These are phyloP conservation scores for Saccharomycopsis crataegensis DNA, from an alignment of 1,139 yeast genomes.

Conservation along the genomic window DNA sequence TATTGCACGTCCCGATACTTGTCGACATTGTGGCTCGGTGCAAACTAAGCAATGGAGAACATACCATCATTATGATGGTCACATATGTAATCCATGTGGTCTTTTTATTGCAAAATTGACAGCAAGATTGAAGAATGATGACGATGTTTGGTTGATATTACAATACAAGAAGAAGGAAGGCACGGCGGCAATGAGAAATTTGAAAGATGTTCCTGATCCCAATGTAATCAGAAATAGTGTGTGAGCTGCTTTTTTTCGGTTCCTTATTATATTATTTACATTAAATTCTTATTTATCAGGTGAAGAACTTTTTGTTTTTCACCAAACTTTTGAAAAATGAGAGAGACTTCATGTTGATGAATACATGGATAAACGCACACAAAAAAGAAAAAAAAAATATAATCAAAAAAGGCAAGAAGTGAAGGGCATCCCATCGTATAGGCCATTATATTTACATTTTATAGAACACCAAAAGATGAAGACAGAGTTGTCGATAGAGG, in stretches of 20 bases:
- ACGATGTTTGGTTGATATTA: conserved; percentile 1
- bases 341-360: too few species aligned
- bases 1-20: conserved; percentile 1
- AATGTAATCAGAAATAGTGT: too few species aligned
- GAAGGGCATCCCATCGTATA: neutral
- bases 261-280: too few species aligned
- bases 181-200: neutral
- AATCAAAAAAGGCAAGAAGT: neutral
- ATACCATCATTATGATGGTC: conserved; percentile 1
- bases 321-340: too few species aligned
- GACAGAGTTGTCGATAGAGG: conserved; percentile 30
- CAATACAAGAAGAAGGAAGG: conserved; percentile 5
- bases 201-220: neutral
- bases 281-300: too few species aligned
- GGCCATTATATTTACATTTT: neutral
- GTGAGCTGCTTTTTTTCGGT: too few species aligned
- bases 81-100: conserved; percentile 15
- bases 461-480: neutral
- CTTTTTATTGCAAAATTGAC: conserved; percentile 7
- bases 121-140: neutral
- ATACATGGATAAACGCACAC: neutral
- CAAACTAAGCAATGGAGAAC: conserved; percentile 16
- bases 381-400: neutral
- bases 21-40: conserved; percentile 6
- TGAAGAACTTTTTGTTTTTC: too few species aligned